These are phyloP conservation scores for Clarireedia homoeocarpa DNA, from an alignment of 2,329 filamentous ascomycete genomes.

Conservation along the genomic window DNA sequence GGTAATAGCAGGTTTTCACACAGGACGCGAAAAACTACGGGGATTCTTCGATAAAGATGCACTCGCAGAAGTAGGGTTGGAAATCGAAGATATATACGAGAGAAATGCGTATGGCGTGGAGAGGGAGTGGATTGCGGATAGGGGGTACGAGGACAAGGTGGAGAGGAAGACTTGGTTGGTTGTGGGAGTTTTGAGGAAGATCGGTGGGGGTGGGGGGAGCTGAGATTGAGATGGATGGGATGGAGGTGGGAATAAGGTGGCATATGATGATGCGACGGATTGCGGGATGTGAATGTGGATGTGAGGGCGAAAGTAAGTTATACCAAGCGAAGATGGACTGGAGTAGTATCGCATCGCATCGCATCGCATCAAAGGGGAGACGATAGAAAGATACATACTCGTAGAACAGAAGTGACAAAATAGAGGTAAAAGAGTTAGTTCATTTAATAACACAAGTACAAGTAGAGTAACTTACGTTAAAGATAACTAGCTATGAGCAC, in stretches of 20 bases:
- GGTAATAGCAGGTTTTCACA: slow-evolving; percentile 66
- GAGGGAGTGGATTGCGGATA: slow-evolving; percentile 52
- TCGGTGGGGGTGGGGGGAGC: neutral
- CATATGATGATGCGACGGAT: too few relatives aligned
- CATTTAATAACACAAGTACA: too few relatives aligned
- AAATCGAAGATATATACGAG: slow-evolving; percentile 60
- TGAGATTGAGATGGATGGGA: neutral
- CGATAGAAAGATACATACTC: too few relatives aligned
- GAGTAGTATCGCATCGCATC: too few relatives aligned
- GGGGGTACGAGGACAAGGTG: slow-evolving; percentile 52
- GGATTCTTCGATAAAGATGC: slow-evolving; percentile 50
- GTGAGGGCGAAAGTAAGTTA: too few relatives aligned
- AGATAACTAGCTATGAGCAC: too few relatives aligned
- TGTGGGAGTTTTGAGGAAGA: slow-evolving; percentile 42
- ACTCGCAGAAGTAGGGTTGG: slow-evolving; percentile 44
- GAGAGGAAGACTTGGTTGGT: slow-evolving; percentile 66
- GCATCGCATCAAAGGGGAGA: too few relatives aligned
- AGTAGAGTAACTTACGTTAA: too few relatives aligned
- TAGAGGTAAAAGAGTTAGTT: too few relatives aligned
- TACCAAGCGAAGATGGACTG: too few relatives aligned
- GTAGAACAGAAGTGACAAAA: too few relatives aligned
- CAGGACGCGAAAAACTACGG: slow-evolving; percentile 57
- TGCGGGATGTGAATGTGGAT: too few relatives aligned
- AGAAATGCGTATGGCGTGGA: slow-evolving; percentile 57
- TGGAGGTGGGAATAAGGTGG: neutral